Conservation (phyloP, 345 rosid species). For the Diplotaxis tenuifolia region DNA sequence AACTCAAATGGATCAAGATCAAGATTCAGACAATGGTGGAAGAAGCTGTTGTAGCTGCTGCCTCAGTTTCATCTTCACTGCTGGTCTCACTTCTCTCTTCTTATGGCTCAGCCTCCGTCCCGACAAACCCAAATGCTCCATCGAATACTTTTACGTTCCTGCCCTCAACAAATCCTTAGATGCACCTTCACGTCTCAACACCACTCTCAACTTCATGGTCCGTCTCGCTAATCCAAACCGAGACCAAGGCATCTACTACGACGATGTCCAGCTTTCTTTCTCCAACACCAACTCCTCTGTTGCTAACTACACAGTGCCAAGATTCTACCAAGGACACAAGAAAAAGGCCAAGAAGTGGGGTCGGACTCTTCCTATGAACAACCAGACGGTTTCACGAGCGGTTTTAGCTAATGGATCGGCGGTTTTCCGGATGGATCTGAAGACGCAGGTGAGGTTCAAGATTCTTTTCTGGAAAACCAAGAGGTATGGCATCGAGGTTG, state of each 20-base stretch:
- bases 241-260: conserved; percentile 73
- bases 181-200: background rate
- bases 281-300: conserved; percentile 28
- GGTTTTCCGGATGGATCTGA: conserved; percentile 63
- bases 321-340: conserved; percentile 60
- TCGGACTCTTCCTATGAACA: conserved; percentile 20
- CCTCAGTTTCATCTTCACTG: background rate
- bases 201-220: conserved; percentile 50
- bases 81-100: background rate
- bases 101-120: background rate
- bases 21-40: background rate
- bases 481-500: conserved; percentile 47
- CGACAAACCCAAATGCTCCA: conserved; percentile 46
- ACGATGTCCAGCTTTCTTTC: conserved; percentile 48
- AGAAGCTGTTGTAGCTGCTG: background rate
- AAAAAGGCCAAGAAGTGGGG: conserved; percentile 61
- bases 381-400: conserved; percentile 36
- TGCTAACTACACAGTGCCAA: conserved; percentile 29
- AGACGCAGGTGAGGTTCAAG: conserved; percentile 70
- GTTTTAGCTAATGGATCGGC: conserved; percentile 39
- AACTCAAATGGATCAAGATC: background rate
- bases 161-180: conserved; percentile 48
- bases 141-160: conserved; percentile 54
- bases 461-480: conserved; percentile 59
- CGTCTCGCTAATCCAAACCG: conserved; percentile 61